Evolutionary conservation across 345 rosid species (phyloP).

Genomic region (Populus pruinosa): DNA sequence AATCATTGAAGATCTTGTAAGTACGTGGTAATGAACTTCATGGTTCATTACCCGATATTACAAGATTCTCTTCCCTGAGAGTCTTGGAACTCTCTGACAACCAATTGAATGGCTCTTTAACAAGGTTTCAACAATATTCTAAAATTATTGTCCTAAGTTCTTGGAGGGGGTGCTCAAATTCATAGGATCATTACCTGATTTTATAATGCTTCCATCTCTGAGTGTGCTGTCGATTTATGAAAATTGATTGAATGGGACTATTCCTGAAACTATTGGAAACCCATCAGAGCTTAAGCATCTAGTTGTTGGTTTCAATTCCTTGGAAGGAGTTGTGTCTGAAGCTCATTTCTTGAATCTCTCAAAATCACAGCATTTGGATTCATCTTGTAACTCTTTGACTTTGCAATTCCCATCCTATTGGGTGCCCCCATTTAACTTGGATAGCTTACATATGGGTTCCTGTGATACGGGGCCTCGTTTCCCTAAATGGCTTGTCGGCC

Average conservation of each 20-base stretch:
- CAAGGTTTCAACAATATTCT: too few relatives aligned
- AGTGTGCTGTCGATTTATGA: too few relatives aligned
- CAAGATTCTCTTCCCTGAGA: background rate
- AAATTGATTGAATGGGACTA: background rate
- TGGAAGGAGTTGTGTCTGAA: slow-evolving; percentile 23
- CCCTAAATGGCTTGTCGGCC: slow-evolving; percentile 27
- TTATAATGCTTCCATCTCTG: too few relatives aligned
- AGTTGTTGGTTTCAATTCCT: slow-evolving; percentile 11
- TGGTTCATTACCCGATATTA: slow-evolving; percentile 18
- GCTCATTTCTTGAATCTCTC: slow-evolving; percentile 25
- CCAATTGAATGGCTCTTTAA: background rate
- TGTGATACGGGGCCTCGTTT: slow-evolving; percentile 28
- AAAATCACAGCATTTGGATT: background rate
- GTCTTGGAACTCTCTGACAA: background rate
- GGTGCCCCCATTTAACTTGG: slow-evolving; percentile 30
- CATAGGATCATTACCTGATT: too few relatives aligned
- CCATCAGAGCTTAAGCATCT: background rate
- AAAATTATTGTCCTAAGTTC: too few relatives aligned
- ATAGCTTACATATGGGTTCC: background rate
- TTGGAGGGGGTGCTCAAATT: too few relatives aligned
- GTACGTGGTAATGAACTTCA: slow-evolving; percentile 5
- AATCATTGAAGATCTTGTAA: slow-evolving; percentile 11
- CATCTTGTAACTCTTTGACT: slow-evolving; percentile 10
- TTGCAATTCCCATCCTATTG: slow-evolving; percentile 14
- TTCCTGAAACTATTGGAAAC: slow-evolving; percentile 8